phyloP scores from a whole-genome alignment of 768 basidiomycete genomes.

The Dacryopinax primogenitus region DNA sequence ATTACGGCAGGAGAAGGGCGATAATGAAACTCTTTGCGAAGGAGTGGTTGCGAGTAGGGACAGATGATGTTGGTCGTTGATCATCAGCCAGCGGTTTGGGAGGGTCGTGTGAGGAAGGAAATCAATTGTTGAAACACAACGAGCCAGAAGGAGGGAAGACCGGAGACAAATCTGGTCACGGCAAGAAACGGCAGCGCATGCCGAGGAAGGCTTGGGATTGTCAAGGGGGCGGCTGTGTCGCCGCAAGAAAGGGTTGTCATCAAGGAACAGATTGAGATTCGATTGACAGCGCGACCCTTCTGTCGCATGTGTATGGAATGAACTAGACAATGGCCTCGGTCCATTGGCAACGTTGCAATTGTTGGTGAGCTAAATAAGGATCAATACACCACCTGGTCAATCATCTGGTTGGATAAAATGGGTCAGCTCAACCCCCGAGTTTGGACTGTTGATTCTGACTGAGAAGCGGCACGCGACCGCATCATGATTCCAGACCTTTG shows the following conservation, averaged over 20 bases:
- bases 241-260: not conserved
- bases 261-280: not conserved
- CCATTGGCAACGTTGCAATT: not conserved
- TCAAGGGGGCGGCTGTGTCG: conserved; percentile 9
- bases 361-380: not conserved
- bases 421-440: not conserved
- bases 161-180: not conserved
- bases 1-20: not conserved
- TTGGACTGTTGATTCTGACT: conserved; percentile 6
- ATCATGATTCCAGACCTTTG: not conserved
- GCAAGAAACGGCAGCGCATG: not conserved
- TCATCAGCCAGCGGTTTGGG: not conserved
- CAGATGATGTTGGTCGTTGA: not conserved
- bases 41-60: not conserved
- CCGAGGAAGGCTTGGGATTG: not conserved
- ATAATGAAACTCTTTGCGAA: not conserved
- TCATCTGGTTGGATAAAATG: not conserved
- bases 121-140: not conserved
- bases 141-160: not conserved
- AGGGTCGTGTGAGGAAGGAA: not conserved
- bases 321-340: conserved; percentile 8
- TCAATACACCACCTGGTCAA: not conserved
- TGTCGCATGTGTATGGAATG: not conserved
- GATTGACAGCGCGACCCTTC: conserved; percentile 1
- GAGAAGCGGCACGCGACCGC: not conserved